Conservation (phyloP, 352 stramenopile genomes). For the Phytophthora europaea region DNA sequence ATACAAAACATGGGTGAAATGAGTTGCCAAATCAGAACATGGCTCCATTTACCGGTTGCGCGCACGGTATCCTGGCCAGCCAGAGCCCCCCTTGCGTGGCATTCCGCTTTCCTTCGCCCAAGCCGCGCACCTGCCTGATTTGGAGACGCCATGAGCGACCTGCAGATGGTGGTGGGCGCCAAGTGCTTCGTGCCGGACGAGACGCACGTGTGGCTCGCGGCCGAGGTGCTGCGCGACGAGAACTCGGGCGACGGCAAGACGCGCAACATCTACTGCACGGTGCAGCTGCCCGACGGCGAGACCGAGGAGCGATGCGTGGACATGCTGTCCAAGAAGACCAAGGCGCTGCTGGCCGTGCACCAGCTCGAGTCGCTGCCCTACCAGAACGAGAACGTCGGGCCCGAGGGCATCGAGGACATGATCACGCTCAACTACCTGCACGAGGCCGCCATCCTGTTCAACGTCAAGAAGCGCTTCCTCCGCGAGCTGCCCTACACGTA, state of each 20-base stretch:
- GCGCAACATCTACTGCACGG: constrained; percentile 75
- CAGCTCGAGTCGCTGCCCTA: constrained; percentile 86
- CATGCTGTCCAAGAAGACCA: constrained; percentile 77
- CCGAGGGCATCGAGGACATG: constrained; percentile 87
- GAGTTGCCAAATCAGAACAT: constrained; percentile 30
- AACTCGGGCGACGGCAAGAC: constrained; percentile 65
- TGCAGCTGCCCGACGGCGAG: constrained; percentile 56
- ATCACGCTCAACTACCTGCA: constrained; percentile 92
- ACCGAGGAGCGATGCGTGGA: constrained; percentile 78
- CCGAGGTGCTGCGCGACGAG: constrained; percentile 79
- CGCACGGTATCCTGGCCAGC: constrained; percentile 25
- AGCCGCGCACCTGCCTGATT: constrained; percentile 23
- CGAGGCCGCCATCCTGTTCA: constrained; percentile 92
- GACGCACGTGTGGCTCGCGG: constrained; percentile 86
- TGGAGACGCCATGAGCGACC: constrained; percentile 46
- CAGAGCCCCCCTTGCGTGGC: constrained; percentile 17
- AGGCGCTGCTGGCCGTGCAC: constrained; percentile 74
- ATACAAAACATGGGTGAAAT: constrained; percentile 17
- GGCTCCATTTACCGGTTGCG: constrained; percentile 31
- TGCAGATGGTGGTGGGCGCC: constrained; percentile 74
- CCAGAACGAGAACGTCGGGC: constrained; percentile 82
- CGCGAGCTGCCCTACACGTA: constrained; percentile 95
- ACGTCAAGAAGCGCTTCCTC: constrained; percentile 88
- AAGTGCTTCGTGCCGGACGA: constrained; percentile 92
- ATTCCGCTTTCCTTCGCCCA: constrained; percentile 34